These are phyloP conservation scores for Solanum rostratum DNA, from an alignment of 257 asterid species.

Conservation along the genomic window DNA sequence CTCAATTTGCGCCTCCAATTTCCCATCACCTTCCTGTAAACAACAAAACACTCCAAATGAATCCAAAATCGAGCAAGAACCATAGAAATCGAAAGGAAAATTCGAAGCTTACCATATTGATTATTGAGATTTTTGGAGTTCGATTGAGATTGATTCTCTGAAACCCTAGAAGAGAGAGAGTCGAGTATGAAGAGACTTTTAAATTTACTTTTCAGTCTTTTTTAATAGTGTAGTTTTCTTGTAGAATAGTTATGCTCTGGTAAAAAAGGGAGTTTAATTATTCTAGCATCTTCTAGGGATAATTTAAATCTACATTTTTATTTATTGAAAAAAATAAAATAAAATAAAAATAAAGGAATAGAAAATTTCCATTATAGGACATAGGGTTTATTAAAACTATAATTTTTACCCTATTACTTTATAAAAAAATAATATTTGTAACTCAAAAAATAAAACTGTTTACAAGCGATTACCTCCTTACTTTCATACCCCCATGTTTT, in stretches of 20 bases:
- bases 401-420: too few species aligned
- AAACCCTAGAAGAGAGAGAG: slow-evolving; percentile 7
- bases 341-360: too few species aligned
- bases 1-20: slow-evolving; percentile 69
- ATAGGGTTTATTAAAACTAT: too few species aligned
- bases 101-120: slow-evolving; percentile 4
- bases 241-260: neutral
- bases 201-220: neutral
- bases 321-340: too few species aligned
- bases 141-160: neutral
- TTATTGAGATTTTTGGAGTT: neutral
- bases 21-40: slow-evolving; percentile 55
- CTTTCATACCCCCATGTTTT: too few species aligned
- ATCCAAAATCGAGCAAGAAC: neutral
- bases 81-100: neutral
- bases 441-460: too few species aligned
- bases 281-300: neutral
- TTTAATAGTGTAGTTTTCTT: neutral
- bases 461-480: too few species aligned
- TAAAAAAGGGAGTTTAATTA: too few species aligned
- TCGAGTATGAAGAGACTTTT: neutral
- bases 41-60: neutral
- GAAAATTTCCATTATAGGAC: too few species aligned
- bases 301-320: neutral
- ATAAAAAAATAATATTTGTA: too few species aligned